Evolutionary conservation across 2,329 filamentous ascomycete species (phyloP).

Genomic region (Fusarium tjaetaba): DNA sequence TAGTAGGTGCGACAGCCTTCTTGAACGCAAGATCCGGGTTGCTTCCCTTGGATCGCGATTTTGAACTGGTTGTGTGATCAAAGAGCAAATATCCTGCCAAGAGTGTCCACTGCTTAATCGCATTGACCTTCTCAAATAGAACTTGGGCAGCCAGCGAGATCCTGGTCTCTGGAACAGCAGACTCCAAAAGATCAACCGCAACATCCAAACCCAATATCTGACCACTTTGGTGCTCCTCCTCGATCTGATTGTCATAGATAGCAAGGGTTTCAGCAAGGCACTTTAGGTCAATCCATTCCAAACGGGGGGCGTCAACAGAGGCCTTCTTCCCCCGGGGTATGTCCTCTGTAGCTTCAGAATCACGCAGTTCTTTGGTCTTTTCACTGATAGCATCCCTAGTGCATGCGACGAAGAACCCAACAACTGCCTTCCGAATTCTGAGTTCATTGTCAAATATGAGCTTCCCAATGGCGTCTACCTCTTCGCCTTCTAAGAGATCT

Average conservation of each 20-base stretch:
- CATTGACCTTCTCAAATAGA: slow-evolving; percentile 82
- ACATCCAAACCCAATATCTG: slow-evolving; percentile 59
- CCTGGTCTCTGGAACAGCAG: slow-evolving; percentile 77
- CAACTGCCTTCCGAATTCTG: slow-evolving; percentile 86
- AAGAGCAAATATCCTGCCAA: slow-evolving; percentile 91
- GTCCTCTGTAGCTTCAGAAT: slow-evolving; percentile 80
- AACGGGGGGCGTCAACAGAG: slow-evolving; percentile 78
- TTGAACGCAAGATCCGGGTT: slow-evolving; percentile 71
- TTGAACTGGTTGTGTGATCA: slow-evolving; percentile 80
- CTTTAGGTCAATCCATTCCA: slow-evolving; percentile 92
- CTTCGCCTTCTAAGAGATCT: slow-evolving; percentile 88
- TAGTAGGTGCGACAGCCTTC: slow-evolving; percentile 75
- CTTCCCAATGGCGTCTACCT: slow-evolving; percentile 88
- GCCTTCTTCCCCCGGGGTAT: slow-evolving; percentile 74
- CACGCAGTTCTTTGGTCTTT: slow-evolving; percentile 85
- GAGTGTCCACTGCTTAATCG: slow-evolving; percentile 87
- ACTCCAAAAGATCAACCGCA: slow-evolving; percentile 67
- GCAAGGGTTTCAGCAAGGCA: slow-evolving; percentile 86
- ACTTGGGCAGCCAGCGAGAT: slow-evolving; percentile 88
- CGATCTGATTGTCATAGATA: slow-evolving; percentile 78
- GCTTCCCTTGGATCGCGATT: slow-evolving; percentile 60
- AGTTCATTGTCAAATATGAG: slow-evolving; percentile 90
- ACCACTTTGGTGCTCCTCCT: slow-evolving; percentile 64
- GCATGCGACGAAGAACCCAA: slow-evolving; percentile 89
- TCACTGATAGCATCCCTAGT: slow-evolving; percentile 83